Evolutionary conservation across 1,139 yeast genomes (phyloP), one percentile per base, ranked within the genome.

Genomic region (Geotrichum bryndzae): DNA sequence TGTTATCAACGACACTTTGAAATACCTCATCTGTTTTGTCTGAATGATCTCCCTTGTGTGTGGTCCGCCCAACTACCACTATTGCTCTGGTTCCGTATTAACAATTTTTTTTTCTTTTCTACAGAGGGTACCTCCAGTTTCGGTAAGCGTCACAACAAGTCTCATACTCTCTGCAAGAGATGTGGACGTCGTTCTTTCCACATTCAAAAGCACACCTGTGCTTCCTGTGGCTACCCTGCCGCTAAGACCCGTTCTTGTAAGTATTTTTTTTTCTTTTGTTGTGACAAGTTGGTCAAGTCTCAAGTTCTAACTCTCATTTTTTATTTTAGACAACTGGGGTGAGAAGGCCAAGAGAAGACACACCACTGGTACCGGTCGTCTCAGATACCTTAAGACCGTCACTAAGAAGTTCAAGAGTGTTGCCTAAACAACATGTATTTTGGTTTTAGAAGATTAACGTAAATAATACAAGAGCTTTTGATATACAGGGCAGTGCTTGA

Each of bases 281-380:
- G n/a, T 15, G n/a, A 22, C 13, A n/a, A n/a, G 46, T 15, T 35
- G 13, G 5, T 35, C 10, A 11, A 35, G 13, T 35, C 41, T 6
- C 41, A 35, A 35, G 2, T 35, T 35, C 41, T 35, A 35, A 35
- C n/a, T 11, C n/a, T 18, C 22, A 41, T 11, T 5, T 29, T 27
- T 27, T 5, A 7, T 29, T 29, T 29, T 41, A 84, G 88, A 84
- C 96, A 94, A 94, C 97, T 94, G 99, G 99, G 97, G 95, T 79
- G 82, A 83, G 73, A 94, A 94, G 89, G 97, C 98, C 77, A 90
- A 92, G 88, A 90, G 99, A 90, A 91, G 99, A 90, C 88, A 90
- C 83, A 94, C 99, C 75, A 92, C 98, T 74, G 99, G 99, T 85
- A 87, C 98, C 80, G 99, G 99, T 82, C 96, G 99, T 85, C 91